Conservation (phyloP, 495 filamentous ascomycete genomes). For the Talaromyces wortmannii region DNA sequence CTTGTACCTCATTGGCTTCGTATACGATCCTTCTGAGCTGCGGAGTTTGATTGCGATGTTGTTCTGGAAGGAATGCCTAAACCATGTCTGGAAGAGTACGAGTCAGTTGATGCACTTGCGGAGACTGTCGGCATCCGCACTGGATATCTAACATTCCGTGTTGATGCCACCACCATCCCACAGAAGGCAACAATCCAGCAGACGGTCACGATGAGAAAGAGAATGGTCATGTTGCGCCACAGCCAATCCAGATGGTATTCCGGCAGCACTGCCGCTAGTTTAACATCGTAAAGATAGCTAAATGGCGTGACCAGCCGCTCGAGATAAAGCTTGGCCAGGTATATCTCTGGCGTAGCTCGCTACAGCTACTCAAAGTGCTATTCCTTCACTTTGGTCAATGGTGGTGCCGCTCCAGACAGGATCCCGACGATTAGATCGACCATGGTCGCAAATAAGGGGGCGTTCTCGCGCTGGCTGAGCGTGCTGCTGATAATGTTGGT, state of each 20-base stretch:
- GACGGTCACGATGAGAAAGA: conserved; percentile 1
- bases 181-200: background rate
- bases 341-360: conserved; percentile 43
- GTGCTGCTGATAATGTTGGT: conserved; percentile 43
- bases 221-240: conserved; percentile 1
- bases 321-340: conserved; percentile 52
- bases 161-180: background rate
- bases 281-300: conserved; percentile 22
- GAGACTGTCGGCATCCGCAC: too few species aligned
- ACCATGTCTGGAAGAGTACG: too few species aligned
- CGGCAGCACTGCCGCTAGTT: background rate
- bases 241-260: conserved; percentile 1
- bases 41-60: too few species aligned
- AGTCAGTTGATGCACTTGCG: too few species aligned
- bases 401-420: conserved; percentile 42
- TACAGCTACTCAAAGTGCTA: conserved; percentile 54
- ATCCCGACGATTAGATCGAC: conserved; percentile 38
- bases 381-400: conserved; percentile 31
- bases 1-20: too few species aligned
- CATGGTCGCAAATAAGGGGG: conserved; percentile 42
- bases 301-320: conserved; percentile 37
- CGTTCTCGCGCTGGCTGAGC: conserved; percentile 38
- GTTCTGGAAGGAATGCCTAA: too few species aligned
- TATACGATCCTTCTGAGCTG: too few species aligned
- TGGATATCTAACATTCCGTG: too few species aligned